phyloP scores from a whole-genome alignment of 805 yeast species.

The Kuraishia ogatae region DNA sequence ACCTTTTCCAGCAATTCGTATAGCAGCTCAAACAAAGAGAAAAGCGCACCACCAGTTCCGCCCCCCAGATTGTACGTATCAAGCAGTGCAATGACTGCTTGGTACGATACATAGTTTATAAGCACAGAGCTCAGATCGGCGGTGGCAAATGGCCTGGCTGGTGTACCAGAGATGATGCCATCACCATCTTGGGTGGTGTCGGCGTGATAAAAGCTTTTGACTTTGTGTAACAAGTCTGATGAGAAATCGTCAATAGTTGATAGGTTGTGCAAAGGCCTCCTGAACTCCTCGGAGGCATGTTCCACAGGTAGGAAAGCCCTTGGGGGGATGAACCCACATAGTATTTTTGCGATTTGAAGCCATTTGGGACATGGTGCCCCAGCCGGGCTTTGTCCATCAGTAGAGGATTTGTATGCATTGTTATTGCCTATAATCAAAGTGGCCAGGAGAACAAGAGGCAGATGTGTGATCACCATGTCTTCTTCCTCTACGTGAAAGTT shows the following conservation, averaged over 20 bases:
- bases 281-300: constrained; percentile 22
- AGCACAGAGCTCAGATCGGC: constrained; percentile 35
- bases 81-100: background rate
- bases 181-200: constrained; percentile 10
- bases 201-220: constrained; percentile 25
- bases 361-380: background rate
- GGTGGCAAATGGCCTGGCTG: constrained; percentile 28
- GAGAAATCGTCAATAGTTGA: constrained; percentile 9
- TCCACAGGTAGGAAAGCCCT: constrained; percentile 52
- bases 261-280: constrained; percentile 4
- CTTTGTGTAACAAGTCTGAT: constrained; percentile 11
- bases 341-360: constrained; percentile 17
- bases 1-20: constrained; percentile 32
- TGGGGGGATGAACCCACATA: constrained; percentile 53
- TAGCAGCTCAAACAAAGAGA: constrained; percentile 25
- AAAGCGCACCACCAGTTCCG: constrained; percentile 12
- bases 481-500: constrained; percentile 78
- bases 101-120: constrained; percentile 19
- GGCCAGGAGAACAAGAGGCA: constrained; percentile 60
- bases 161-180: background rate
- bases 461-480: constrained; percentile 70
- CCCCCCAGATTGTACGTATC: constrained; percentile 7
- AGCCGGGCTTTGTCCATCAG: background rate
- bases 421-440: constrained; percentile 19
- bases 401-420: constrained; percentile 30